These are phyloP conservation scores for Zygnema cylindricum DNA, from an alignment of 139 green algal genomes.

Conservation along the genomic window DNA sequence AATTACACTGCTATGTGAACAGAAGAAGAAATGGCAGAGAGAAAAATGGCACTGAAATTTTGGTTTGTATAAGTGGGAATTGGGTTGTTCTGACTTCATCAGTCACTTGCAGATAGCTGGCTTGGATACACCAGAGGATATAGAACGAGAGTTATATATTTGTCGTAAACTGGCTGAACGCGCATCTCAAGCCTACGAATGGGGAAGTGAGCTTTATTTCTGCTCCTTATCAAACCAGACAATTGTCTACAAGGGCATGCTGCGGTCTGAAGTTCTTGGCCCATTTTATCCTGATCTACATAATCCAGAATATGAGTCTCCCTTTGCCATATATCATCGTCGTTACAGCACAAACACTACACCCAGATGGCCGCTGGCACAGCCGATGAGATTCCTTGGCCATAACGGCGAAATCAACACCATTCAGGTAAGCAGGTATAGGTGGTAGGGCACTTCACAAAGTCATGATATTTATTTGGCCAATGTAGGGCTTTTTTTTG, in stretches of 20 bases:
- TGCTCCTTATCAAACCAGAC: conserved; percentile 86
- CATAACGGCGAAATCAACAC: conserved; percentile 99
- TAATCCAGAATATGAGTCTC: conserved; percentile 80
- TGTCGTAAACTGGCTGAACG: conserved; percentile 93
- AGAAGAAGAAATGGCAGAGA: too few species aligned
- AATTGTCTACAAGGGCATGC: conserved; percentile 99
- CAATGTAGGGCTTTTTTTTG: background rate
- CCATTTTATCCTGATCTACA: conserved; percentile 92
- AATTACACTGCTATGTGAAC: too few species aligned
- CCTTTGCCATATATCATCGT: conserved; percentile 98
- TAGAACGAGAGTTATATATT: conserved; percentile 96
- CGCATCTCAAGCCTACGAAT: conserved; percentile 63
- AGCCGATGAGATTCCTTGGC: conserved; percentile 98
- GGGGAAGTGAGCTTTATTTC: conserved; percentile 78
- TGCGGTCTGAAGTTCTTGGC: conserved; percentile 81
- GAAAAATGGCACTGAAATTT: too few species aligned
- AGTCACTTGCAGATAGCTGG: conserved; percentile 33
- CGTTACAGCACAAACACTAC: conserved; percentile 99
- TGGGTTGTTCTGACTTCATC: too few species aligned
- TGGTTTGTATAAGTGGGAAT: too few species aligned
- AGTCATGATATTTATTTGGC: background rate
- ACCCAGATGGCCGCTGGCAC: conserved; percentile 97
- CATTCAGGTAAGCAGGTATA: conserved; percentile 72
- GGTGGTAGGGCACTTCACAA: too few species aligned
- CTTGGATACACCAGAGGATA: conserved; percentile 76